Evolutionary conservation across 2,329 filamentous ascomycete species (phyloP).

Genomic region (Aspergillus sp.): DNA sequence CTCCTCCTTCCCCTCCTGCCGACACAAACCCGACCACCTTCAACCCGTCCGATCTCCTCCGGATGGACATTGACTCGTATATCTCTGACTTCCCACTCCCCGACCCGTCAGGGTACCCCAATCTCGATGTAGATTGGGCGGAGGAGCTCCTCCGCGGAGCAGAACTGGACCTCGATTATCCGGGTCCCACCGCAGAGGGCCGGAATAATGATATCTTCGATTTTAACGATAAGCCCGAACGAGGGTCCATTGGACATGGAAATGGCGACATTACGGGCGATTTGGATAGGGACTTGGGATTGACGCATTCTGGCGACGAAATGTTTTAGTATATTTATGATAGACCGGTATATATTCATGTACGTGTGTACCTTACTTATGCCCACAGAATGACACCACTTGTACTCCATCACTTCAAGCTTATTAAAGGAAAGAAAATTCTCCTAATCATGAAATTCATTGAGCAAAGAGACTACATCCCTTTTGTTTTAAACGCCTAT

Average conservation of each 20-base stretch:
- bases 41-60: conserved; percentile 16
- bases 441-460: too few species aligned
- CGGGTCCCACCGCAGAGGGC: conserved; percentile 4
- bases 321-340: conserved; percentile 18
- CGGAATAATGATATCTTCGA: conserved; percentile 18
- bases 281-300: conserved; percentile 36
- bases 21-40: conserved; percentile 13
- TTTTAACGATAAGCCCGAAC: conserved; percentile 17
- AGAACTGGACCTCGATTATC: conserved; percentile 14
- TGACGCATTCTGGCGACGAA: conserved; percentile 27
- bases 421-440: too few species aligned
- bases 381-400: not conserved
- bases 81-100: conserved; percentile 15
- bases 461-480: not conserved
- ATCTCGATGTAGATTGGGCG: conserved; percentile 30
- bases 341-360: not conserved
- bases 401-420: not conserved
- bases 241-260: conserved; percentile 10
- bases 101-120: conserved; percentile 8
- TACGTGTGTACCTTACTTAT: not conserved
- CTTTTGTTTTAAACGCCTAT: not conserved
- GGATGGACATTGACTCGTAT: conserved; percentile 24
- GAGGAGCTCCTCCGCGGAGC: conserved; percentile 26
- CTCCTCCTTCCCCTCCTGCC: conserved; percentile 2
- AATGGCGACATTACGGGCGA: conserved; percentile 33